phyloP scores from a whole-genome alignment of 305 asterid genomes.

The Plantago lanceolata region DNA sequence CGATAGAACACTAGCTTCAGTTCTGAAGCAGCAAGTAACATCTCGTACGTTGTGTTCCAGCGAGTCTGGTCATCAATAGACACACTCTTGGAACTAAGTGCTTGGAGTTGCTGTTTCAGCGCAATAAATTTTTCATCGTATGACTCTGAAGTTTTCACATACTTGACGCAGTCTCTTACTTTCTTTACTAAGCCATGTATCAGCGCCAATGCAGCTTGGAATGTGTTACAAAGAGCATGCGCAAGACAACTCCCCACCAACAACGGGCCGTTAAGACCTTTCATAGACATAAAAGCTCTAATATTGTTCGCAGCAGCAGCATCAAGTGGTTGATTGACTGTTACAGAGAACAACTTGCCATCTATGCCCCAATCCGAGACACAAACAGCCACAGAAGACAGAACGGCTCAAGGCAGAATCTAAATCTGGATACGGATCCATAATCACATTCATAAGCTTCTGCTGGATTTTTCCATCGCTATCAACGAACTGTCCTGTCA shows the following conservation, averaged over 20 bases:
- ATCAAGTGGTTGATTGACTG: slow-evolving; percentile 53
- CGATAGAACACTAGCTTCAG: slow-evolving; percentile 84
- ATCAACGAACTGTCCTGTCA: slow-evolving; percentile 80
- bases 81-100: slow-evolving; percentile 64
- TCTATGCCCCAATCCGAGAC: slow-evolving; percentile 86
- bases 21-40: slow-evolving; percentile 76
- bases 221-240: slow-evolving; percentile 54
- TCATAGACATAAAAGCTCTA: slow-evolving; percentile 69
- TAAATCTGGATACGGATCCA: slow-evolving; percentile 84
- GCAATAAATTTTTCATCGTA: slow-evolving; percentile 69
- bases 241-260: slow-evolving; percentile 77
- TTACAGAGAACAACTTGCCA: slow-evolving; percentile 71
- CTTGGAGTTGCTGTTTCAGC: slow-evolving; percentile 80
- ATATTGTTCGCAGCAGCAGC: slow-evolving; percentile 60
- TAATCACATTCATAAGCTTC: slow-evolving; percentile 70
- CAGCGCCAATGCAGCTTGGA: slow-evolving; percentile 44
- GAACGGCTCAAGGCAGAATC: slow-evolving; percentile 87
- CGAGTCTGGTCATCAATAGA: slow-evolving; percentile 68
- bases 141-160: slow-evolving; percentile 68
- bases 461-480: slow-evolving; percentile 83
- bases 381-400: slow-evolving; percentile 73
- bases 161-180: slow-evolving; percentile 75
- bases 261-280: slow-evolving; percentile 69
- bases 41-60: slow-evolving; percentile 91
- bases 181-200: slow-evolving; percentile 52